These are phyloP conservation scores for Globisporangium carolinianum DNA, from an alignment of 352 stramenopile species.

Conservation along the genomic window DNA sequence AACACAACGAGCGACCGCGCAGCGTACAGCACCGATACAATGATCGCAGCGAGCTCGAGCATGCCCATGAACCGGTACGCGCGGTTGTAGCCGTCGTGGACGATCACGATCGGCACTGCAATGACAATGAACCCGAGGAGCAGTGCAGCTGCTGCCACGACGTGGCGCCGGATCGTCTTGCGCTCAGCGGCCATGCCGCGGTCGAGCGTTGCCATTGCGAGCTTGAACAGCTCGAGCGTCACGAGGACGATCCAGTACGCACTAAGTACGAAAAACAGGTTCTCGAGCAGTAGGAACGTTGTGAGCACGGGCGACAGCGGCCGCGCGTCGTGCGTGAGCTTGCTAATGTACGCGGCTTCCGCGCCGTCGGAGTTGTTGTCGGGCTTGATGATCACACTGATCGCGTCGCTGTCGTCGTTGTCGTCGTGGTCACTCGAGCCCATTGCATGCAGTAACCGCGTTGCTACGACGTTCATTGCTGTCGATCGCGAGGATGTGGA, in stretches of 20 bases:
- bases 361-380: slow-evolving; percentile 44
- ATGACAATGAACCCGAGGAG: slow-evolving; percentile 24
- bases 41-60: slow-evolving; percentile 35
- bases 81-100: slow-evolving; percentile 42
- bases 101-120: slow-evolving; percentile 31
- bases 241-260: slow-evolving; percentile 66
- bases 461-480: neutral
- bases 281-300: slow-evolving; percentile 42
- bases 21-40: slow-evolving; percentile 41
- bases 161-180: slow-evolving; percentile 41
- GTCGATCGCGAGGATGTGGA: neutral
- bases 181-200: slow-evolving; percentile 39
- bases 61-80: slow-evolving; percentile 50
- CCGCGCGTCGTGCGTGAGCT: slow-evolving; percentile 42
- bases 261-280: slow-evolving; percentile 56
- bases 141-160: slow-evolving; percentile 25
- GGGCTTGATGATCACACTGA: slow-evolving; percentile 18
- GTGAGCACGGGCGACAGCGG: slow-evolving; percentile 33
- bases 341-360: slow-evolving; percentile 52
- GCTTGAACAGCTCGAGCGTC: slow-evolving; percentile 48
- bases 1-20: slow-evolving; percentile 33
- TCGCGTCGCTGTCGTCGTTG: slow-evolving; percentile 8
- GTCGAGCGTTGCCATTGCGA: slow-evolving; percentile 52
- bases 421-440: neutral
- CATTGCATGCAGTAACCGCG: neutral